Percentiles rank a stretch among this genome's conserved stretches.
Conservation (phyloP, 1,139 yeast genomes). For the Geotrichum restrictum region DNA sequence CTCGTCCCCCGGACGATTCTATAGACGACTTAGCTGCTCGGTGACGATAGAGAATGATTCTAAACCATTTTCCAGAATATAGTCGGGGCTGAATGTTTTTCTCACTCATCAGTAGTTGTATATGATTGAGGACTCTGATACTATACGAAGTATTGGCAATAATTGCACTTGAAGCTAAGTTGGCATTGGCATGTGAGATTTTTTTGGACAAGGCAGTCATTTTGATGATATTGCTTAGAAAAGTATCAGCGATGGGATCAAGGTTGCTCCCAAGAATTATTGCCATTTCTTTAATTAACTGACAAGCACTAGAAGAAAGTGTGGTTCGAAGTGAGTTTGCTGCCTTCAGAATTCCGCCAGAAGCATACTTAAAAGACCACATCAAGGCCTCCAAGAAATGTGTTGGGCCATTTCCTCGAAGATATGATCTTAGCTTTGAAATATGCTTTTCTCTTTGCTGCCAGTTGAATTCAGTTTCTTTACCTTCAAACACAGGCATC, state of each 20-base stretch:
- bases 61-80: conserved; percentile 68
- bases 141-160: conserved; percentile 54
- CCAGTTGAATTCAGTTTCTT: conserved; percentile 93
- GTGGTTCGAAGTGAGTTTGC: conserved; percentile 78
- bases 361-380: conserved; percentile 43
- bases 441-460: conserved; percentile 61
- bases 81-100: conserved; percentile 68
- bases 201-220: conserved; percentile 73
- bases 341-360: conserved; percentile 67
- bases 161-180: conserved; percentile 60
- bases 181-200: conserved; percentile 73
- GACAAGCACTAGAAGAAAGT: conserved; percentile 70
- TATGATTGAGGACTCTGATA: conserved; percentile 50
- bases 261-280: conserved; percentile 47
- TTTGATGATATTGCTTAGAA: conserved; percentile 56
- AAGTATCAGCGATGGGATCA: conserved; percentile 61
- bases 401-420: conserved; percentile 54
- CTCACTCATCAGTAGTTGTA: conserved; percentile 56
- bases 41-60: conserved; percentile 48
- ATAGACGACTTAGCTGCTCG: conserved; percentile 33
- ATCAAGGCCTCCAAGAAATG: conserved; percentile 47
- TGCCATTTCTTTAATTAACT: conserved; percentile 69
- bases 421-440: conserved; percentile 51
- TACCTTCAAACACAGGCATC: conserved; percentile 54
- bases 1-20: conserved; percentile 43